Conservation (phyloP, 1,284 basidiomycete species). For the Boletus sp. region DNA sequence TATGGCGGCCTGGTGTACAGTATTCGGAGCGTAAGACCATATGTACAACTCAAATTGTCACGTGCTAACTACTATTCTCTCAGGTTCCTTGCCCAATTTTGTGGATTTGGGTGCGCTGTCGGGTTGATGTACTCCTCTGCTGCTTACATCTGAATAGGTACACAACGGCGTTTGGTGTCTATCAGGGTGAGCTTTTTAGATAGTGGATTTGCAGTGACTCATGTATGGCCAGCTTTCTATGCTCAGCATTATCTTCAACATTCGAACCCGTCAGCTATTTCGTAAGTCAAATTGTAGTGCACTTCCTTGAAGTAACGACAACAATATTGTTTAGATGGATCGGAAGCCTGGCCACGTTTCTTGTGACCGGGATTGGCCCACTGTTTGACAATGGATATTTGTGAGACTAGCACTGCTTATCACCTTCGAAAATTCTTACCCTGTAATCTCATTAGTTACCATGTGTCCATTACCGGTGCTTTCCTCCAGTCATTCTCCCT, state of each 20-base stretch:
- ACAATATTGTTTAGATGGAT: conserved; percentile 32
- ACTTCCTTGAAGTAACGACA: background rate
- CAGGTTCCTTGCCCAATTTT: conserved; percentile 37
- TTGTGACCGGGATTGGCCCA: conserved; percentile 29
- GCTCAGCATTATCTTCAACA: conserved; percentile 36
- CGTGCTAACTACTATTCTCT: background rate
- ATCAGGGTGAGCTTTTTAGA: conserved; percentile 35
- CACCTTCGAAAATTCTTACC: background rate
- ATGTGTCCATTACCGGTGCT: conserved; percentile 27
- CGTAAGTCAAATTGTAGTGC: conserved; percentile 24
- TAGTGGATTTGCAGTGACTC: background rate
- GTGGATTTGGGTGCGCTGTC: conserved; percentile 31
- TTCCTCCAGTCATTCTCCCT: conserved; percentile 35
- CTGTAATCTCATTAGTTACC: conserved; percentile 7
- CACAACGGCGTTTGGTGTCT: conserved; percentile 34
- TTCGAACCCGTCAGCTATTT: conserved; percentile 35
- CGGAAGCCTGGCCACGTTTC: conserved; percentile 29
- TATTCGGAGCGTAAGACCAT: conserved; percentile 32
- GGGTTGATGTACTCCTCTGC: background rate
- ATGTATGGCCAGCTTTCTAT: conserved; percentile 32
- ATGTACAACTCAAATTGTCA: background rate
- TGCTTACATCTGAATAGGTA: conserved; percentile 24
- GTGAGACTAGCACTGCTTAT: conserved; percentile 21
- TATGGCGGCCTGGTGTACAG: conserved; percentile 34
- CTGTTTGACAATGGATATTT: conserved; percentile 39